Evolutionary conservation across 2,329 filamentous ascomycete species (phyloP).

Genomic region (Daldinia sp.): DNA sequence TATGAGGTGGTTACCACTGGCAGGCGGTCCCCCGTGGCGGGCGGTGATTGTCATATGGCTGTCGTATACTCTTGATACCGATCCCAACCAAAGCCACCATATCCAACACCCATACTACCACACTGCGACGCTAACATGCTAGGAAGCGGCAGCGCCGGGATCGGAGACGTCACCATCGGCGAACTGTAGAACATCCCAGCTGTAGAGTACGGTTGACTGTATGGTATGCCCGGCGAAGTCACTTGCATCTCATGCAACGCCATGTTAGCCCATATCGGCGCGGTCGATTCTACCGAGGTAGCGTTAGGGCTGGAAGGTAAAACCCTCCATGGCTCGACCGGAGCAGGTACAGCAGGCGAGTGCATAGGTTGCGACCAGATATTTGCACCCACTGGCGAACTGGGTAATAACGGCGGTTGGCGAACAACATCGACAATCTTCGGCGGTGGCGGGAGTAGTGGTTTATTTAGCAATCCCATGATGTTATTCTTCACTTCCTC

Average conservation of each 20-base stretch:
- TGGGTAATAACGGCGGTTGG: conserved; percentile 84
- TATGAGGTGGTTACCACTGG: conserved; percentile 57
- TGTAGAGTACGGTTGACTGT: conserved; percentile 79
- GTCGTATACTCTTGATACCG: conserved; percentile 85
- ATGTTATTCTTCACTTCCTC: conserved; percentile 93
- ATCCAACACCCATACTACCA: conserved; percentile 80
- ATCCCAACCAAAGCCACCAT: conserved; percentile 85
- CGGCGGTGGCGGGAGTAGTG: conserved; percentile 85
- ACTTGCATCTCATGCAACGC: conserved; percentile 77
- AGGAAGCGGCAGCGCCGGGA: conserved; percentile 81
- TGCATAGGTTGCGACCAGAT: conserved; percentile 83
- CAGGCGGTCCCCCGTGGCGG: conserved; percentile 56
- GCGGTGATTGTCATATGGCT: conserved; percentile 80
- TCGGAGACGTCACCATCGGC: conserved; percentile 75
- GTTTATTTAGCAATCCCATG: conserved; percentile 82
- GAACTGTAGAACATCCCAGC: conserved; percentile 82
- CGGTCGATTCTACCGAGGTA: conserved; percentile 72
- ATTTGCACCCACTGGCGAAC: conserved; percentile 74
- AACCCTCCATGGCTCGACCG: conserved; percentile 89
- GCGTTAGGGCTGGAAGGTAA: conserved; percentile 87
- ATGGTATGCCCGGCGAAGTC: conserved; percentile 81
- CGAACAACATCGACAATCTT: conserved; percentile 89
- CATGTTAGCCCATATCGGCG: conserved; percentile 82
- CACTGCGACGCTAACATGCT: conserved; percentile 89
- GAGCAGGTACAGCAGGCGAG: conserved; percentile 70